Evolutionary conservation across 805 yeast species (phyloP), one percentile per base, ranked within the genome.

Genomic region (Kregervanrija fluxuum): DNA sequence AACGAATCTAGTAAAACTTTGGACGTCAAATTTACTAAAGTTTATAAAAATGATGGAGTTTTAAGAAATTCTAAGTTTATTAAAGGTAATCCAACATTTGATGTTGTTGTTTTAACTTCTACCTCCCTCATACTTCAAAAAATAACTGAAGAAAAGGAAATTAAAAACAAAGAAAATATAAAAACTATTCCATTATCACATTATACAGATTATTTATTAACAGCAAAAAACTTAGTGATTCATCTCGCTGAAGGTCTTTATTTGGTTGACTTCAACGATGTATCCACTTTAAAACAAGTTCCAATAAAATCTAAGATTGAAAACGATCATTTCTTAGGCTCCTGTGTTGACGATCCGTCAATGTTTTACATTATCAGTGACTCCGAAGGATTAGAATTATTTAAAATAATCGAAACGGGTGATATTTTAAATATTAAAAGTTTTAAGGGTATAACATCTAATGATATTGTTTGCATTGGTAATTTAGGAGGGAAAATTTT

Each of bases 71-170:
- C 61, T 10, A 53, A 50, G 33, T 60, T 58, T 36, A 41, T 55
- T 3, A 40, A 38, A 5, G 47, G 42, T 30, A 40, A 35, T 10
- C 8, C 42, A 10, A 31, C 32, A 22, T 54, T 48, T 32, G 56
- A 55, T 45, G 44, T 59, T 38, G 54, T 51, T 1, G 51, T 60
- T 28, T 44, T 61, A 28, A 56, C 64, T 8, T 35, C 53, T 2
- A 41, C 41, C 12, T 53, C 57, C 1, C 40, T 61, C 30, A 48
- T 50, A n/a, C 44, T 61, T 10, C 59, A 52, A 17, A 45, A 49
- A 16, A 11, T 37, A 13, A 41, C 38, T 6, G 33, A 37, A 5
- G 15, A 22, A 6, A 32, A 31, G 5, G 14, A 37, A 11, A 17
- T 31, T 10, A 42, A 43, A 14, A 33, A 35, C 9, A 6, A 35